Conservation (phyloP, 78 protist genomes). For the Anaeramoeba flamelloides region DNA sequence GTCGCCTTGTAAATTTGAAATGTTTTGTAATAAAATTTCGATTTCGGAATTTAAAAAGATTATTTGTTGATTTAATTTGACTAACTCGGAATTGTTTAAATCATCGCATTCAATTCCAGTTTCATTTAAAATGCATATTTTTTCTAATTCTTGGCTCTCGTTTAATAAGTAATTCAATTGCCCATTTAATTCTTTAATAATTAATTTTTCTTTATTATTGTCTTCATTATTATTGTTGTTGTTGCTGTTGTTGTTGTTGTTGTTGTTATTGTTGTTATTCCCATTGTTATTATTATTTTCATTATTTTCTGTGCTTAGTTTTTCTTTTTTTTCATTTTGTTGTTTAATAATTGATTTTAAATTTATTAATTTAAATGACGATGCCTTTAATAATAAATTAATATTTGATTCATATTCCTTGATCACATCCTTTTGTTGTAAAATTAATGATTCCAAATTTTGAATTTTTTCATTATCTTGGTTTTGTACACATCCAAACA, state of each 20-base stretch:
- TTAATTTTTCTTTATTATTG: not conserved
- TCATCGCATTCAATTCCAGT: not conserved
- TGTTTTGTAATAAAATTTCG: not conserved
- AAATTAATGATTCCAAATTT: not conserved
- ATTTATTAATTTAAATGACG: not conserved
- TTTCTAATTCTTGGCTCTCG: not conserved
- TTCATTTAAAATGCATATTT: not conserved
- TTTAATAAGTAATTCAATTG: not conserved
- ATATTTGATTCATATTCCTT: not conserved
- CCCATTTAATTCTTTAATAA: not conserved
- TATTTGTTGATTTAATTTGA: not conserved
- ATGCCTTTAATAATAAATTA: not conserved
- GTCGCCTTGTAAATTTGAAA: not conserved
- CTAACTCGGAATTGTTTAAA: not conserved
- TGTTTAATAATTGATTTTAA: not conserved
- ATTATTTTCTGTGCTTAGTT: not conserved
- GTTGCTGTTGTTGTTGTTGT: too few species aligned
- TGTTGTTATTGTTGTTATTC: too few species aligned
- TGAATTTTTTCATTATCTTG: not conserved
- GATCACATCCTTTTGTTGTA: not conserved
- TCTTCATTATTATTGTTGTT: too few species aligned
- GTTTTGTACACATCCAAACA: not conserved
- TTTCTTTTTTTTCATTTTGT: not conserved
- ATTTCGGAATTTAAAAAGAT: not conserved
- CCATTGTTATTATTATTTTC: not conserved